phyloP scores from a whole-genome alignment of 305 asterid genomes.

The Euphrasia arctica region DNA sequence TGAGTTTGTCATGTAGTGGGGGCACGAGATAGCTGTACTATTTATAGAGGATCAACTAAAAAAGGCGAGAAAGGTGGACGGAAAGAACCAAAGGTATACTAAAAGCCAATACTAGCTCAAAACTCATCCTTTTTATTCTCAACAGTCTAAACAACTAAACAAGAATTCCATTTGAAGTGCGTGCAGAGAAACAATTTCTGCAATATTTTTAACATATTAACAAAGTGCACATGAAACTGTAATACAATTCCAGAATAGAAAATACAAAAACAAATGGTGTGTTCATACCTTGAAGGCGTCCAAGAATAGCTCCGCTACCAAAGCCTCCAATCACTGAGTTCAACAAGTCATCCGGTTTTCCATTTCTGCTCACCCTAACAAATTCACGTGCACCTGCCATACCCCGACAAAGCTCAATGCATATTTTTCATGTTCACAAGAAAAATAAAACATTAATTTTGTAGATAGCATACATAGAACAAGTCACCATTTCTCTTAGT shows the following conservation, averaged over 20 bases:
- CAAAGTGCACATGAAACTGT: neutral
- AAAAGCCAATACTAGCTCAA: slow-evolving; percentile 3
- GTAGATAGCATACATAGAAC: neutral
- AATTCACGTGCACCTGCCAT: slow-evolving; percentile 89
- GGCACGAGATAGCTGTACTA: neutral
- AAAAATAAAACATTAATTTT: neutral
- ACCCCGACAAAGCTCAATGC: slow-evolving; percentile 20
- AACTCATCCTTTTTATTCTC: neutral
- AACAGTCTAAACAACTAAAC: neutral
- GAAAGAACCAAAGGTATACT: neutral
- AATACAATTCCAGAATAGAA: neutral
- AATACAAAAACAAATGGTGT: slow-evolving; percentile 9
- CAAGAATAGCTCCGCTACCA: slow-evolving; percentile 85
- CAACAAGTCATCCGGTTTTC: slow-evolving; percentile 84
- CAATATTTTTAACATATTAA: neutral
- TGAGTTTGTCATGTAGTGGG: neutral
- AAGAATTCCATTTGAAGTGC: neutral
- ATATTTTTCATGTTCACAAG: neutral
- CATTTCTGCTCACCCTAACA: slow-evolving; percentile 68
- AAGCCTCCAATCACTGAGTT: slow-evolving; percentile 83
- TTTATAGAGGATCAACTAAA: neutral
- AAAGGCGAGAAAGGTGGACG: neutral
- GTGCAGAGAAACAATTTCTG: neutral
- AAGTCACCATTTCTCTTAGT: neutral
- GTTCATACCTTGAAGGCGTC: slow-evolving; percentile 84